Percentiles rank a stretch among this genome's conserved stretches.
phyloP scores from a whole-genome alignment of 2,329 filamentous ascomycete species.

The Trichoderma sp. region DNA sequence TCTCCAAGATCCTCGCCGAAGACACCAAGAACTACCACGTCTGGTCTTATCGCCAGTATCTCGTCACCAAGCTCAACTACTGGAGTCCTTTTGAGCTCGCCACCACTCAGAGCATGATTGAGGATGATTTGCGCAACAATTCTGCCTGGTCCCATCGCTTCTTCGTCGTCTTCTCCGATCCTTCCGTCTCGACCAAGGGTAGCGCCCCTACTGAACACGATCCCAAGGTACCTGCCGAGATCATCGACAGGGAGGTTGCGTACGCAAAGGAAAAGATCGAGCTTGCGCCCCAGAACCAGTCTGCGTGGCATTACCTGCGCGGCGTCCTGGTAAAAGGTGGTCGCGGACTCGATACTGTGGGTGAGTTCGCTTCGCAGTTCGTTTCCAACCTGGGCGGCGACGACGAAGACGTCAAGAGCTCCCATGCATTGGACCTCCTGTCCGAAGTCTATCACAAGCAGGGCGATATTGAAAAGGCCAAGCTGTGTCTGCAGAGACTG shows the following conservation, averaged over 20 bases:
- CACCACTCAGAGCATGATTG: slow-evolving; percentile 71
- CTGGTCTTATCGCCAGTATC: slow-evolving; percentile 87
- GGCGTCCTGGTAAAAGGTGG: slow-evolving; percentile 72
- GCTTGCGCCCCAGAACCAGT: slow-evolving; percentile 89
- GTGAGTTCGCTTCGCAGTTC: slow-evolving; percentile 54
- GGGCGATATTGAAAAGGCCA: slow-evolving; percentile 62
- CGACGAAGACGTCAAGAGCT: slow-evolving; percentile 57
- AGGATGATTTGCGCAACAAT: slow-evolving; percentile 88
- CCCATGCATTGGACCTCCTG: slow-evolving; percentile 69
- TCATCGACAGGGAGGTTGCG: slow-evolving; percentile 73
- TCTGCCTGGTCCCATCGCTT: slow-evolving; percentile 97
- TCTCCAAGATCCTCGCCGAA: slow-evolving; percentile 75
- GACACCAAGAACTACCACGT: slow-evolving; percentile 99
- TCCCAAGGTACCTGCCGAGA: slow-evolving; percentile 57
- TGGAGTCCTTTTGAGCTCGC: slow-evolving; percentile 71
- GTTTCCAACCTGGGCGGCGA: slow-evolving; percentile 50
- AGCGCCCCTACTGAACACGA: slow-evolving; percentile 54
- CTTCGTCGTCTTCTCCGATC: slow-evolving; percentile 80
- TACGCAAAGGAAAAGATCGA: slow-evolving; percentile 73
- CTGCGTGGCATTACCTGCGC: slow-evolving; percentile 87
- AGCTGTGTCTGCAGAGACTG: slow-evolving; percentile 69
- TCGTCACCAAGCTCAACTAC: slow-evolving; percentile 65
- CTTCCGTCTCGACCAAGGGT: slow-evolving; percentile 48
- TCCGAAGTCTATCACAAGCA: slow-evolving; percentile 66
- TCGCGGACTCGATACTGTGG: slow-evolving; percentile 47